Evolutionary conservation across 768 basidiomycete species (phyloP).

Genomic region (Cantharellus cinnabarinus): DNA sequence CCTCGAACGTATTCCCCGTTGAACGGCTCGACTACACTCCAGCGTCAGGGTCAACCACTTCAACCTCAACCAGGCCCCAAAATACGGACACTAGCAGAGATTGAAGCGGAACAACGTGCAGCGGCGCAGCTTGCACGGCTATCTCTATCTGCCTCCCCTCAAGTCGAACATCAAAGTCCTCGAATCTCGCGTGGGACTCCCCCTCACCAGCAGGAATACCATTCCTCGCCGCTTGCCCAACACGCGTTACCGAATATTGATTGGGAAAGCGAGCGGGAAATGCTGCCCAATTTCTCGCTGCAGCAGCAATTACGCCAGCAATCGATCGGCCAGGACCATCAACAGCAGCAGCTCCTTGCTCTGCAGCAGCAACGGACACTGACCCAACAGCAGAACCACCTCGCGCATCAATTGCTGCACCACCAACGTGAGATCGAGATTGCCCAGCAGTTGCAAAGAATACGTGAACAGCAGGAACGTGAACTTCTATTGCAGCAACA

Average conservation of each 20-base stretch:
- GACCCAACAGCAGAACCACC: not conserved
- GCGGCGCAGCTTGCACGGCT: constrained; percentile 18
- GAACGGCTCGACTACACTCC: too few relatives aligned
- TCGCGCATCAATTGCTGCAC: not conserved
- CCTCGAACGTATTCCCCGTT: too few relatives aligned
- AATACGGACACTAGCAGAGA: constrained; percentile 53
- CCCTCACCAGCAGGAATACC: not conserved
- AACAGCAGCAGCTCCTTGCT: constrained; percentile 17
- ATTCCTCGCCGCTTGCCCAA: too few relatives aligned
- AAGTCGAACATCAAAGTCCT: not conserved
- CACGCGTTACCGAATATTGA: too few relatives aligned
- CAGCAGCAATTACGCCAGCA: constrained; percentile 20
- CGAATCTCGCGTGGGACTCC: not conserved
- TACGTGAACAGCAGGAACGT: not conserved
- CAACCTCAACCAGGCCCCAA: constrained; percentile 11
- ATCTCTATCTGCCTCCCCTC: not conserved
- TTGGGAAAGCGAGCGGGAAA: constrained; percentile 11
- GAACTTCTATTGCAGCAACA: constrained; percentile 48
- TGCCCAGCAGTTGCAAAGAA: constrained; percentile 10
- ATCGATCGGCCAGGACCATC: constrained; percentile 16
- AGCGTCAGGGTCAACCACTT: not conserved
- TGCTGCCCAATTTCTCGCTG: constrained; percentile 12
- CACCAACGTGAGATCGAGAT: not conserved
- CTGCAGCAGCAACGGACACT: not conserved
- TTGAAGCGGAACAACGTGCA: constrained; percentile 67